These are phyloP conservation scores for Phaeophleospora eucalypticola DNA, from an alignment of 2,329 filamentous ascomycete genomes.

Conservation along the genomic window DNA sequence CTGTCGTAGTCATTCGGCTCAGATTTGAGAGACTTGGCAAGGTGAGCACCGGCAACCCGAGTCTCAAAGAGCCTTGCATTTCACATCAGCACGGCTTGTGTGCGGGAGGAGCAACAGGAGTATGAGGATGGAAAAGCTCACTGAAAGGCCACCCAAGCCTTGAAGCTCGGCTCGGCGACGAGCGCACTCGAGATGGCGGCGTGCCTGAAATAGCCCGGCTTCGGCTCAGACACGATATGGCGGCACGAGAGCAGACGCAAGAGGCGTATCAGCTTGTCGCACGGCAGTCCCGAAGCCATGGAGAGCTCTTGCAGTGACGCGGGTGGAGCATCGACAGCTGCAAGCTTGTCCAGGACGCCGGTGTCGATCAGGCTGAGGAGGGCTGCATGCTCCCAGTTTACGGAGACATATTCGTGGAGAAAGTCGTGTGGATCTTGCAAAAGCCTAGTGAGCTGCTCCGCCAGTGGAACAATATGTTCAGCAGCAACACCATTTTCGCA, in stretches of 20 bases:
- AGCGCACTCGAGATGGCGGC: neutral
- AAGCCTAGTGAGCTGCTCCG: too few relatives aligned
- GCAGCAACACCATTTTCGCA: too few relatives aligned
- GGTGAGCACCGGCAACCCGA: slow-evolving; percentile 4
- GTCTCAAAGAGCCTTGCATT: slow-evolving; percentile 3
- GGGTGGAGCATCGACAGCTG: neutral
- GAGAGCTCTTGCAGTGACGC: neutral
- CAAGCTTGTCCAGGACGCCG: neutral
- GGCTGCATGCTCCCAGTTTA: slow-evolving; percentile 6
- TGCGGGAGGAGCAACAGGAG: neutral
- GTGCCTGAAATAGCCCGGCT: neutral
- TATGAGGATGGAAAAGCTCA: too few relatives aligned
- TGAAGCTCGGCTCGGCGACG: slow-evolving; percentile 1
- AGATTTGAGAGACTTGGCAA: neutral
- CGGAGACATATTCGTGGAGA: slow-evolving; percentile 2
- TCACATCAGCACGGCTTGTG: neutral
- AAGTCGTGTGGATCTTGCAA: slow-evolving; percentile 6
- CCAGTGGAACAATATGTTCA: too few relatives aligned
- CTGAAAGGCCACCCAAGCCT: slow-evolving; percentile 6
- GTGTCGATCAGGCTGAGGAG: slow-evolving; percentile 1
- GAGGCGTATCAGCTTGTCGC: slow-evolving; percentile 3
- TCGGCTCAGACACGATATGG: neutral
- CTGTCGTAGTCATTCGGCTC: slow-evolving; percentile 2
- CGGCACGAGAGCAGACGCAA: slow-evolving; percentile 3
- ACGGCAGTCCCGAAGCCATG: neutral